phyloP scores from a whole-genome alignment of 1,139 yeast genomes.

The Martiniozyma asiatica region DNA sequence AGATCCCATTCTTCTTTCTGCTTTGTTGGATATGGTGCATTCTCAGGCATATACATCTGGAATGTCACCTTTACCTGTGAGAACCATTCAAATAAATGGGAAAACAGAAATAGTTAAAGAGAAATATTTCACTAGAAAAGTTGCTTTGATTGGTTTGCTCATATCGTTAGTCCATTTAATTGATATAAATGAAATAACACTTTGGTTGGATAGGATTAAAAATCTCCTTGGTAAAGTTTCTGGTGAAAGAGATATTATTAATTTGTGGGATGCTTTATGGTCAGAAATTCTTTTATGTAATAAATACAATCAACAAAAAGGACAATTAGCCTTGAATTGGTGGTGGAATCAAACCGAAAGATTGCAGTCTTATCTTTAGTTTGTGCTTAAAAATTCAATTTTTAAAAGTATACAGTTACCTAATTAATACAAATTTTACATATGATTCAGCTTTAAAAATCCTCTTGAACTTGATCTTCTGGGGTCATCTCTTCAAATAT shows the following conservation, averaged over 20 bases:
- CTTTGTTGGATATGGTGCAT: slow-evolving; percentile 6
- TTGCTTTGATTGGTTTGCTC: slow-evolving; percentile 38
- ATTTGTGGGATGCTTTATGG: slow-evolving; percentile 27
- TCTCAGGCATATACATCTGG: slow-evolving; percentile 7
- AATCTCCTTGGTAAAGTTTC: slow-evolving; percentile 21
- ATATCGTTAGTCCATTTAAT: slow-evolving; percentile 45
- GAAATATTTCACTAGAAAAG: slow-evolving; percentile 12
- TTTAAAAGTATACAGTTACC: background rate
- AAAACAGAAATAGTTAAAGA: slow-evolving; percentile 21
- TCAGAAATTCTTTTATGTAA: slow-evolving; percentile 28
- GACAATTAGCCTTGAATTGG: slow-evolving; percentile 56
- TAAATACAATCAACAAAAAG: slow-evolving; percentile 44
- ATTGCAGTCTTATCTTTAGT: too few species aligned
- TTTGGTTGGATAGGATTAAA: slow-evolving; percentile 40
- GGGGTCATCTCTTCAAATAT: slow-evolving; percentile 19
- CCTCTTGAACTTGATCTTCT: slow-evolving; percentile 9
- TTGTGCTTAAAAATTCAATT: too few species aligned
- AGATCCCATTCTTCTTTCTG: background rate
- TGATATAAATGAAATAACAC: slow-evolving; percentile 30
- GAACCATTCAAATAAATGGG: slow-evolving; percentile 28
- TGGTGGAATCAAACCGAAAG: slow-evolving; percentile 27
- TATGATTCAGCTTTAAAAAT: slow-evolving; percentile 1
- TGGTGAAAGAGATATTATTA: slow-evolving; percentile 22
- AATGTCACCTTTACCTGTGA: slow-evolving; percentile 7
- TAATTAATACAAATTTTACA: slow-evolving; percentile 1